Evolutionary conservation across 352 stramenopile genomes (phyloP).

Genomic region (Globisporangium middletonii): DNA sequence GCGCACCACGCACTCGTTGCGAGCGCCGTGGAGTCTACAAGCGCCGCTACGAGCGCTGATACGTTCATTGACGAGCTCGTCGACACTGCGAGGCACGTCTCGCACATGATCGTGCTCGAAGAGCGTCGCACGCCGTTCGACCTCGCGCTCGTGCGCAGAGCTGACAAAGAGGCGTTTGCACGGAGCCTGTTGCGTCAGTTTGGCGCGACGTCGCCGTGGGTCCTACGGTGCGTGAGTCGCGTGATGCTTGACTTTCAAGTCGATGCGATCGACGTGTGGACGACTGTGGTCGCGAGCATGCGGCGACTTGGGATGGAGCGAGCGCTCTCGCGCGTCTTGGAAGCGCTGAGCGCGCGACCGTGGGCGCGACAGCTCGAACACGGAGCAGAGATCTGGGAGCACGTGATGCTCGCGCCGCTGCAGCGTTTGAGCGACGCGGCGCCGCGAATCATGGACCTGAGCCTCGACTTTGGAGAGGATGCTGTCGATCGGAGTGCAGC

Average conservation of each 20-base stretch:
- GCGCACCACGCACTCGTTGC: slow-evolving; percentile 15
- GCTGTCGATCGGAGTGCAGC: no score
- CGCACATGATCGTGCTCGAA: slow-evolving; percentile 45
- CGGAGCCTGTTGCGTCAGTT: slow-evolving; percentile 43
- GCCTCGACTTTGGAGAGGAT: not conserved
- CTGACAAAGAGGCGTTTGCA: slow-evolving; percentile 37
- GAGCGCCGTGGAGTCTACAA: slow-evolving; percentile 19
- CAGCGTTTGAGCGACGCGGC: slow-evolving; percentile 5
- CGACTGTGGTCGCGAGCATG: slow-evolving; percentile 42
- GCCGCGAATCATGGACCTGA: slow-evolving; percentile 3
- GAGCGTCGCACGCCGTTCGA: slow-evolving; percentile 47
- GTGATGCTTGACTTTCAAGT: slow-evolving; percentile 57
- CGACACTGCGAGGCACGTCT: slow-evolving; percentile 25
- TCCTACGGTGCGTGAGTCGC: slow-evolving; percentile 29
- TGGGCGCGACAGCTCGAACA: slow-evolving; percentile 31
- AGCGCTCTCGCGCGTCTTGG: slow-evolving; percentile 31
- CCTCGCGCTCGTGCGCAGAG: slow-evolving; percentile 29
- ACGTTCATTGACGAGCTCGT: slow-evolving; percentile 31
- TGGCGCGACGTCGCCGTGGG: slow-evolving; percentile 17
- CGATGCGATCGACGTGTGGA: slow-evolving; percentile 34
- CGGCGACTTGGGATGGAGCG: slow-evolving; percentile 36
- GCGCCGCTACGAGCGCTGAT: slow-evolving; percentile 10
- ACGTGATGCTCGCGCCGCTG: slow-evolving; percentile 26
- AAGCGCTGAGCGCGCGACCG: slow-evolving; percentile 22
- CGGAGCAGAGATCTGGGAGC: slow-evolving; percentile 30